Evolutionary conservation across 768 basidiomycete genomes (phyloP).

Genomic region (Russula vinacea): DNA sequence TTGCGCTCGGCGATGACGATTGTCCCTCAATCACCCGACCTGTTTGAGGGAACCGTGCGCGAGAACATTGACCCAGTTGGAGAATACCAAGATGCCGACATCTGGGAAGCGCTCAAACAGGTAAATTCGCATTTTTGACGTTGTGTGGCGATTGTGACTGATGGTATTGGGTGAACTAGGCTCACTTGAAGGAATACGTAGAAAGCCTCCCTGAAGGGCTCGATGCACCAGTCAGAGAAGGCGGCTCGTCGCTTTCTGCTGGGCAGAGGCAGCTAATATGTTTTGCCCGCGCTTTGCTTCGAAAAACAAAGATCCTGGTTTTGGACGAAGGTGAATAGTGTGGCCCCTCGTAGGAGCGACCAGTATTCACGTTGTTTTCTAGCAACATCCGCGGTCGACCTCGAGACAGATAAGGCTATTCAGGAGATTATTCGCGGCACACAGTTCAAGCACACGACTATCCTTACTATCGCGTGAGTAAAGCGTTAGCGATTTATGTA

Average conservation of each 20-base stretch:
- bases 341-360: slow-evolving; percentile 2
- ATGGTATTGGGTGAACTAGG: slow-evolving; percentile 38
- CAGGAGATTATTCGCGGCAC: slow-evolving; percentile 84
- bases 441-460: slow-evolving; percentile 73
- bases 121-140: slow-evolving; percentile 34
- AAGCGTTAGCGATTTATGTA: slow-evolving; percentile 5
- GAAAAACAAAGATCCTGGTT: slow-evolving; percentile 84
- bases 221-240: slow-evolving; percentile 73
- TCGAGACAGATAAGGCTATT: slow-evolving; percentile 85
- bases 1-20: slow-evolving; percentile 78
- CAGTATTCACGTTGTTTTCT: slow-evolving; percentile 14
- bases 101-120: slow-evolving; percentile 85
- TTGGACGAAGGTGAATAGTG: slow-evolving; percentile 75
- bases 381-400: slow-evolving; percentile 88
- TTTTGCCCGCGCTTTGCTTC: slow-evolving; percentile 79
- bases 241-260: slow-evolving; percentile 74
- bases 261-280: slow-evolving; percentile 89
- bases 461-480: slow-evolving; percentile 80
- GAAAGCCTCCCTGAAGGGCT: slow-evolving; percentile 62
- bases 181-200: slow-evolving; percentile 66
- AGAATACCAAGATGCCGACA: slow-evolving; percentile 67
- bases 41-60: slow-evolving; percentile 71
- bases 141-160: neutral
- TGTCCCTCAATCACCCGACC: slow-evolving; percentile 31
- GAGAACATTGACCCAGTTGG: slow-evolving; percentile 90